These are phyloP conservation scores for Lactarius evosmus DNA, from an alignment of 768 basidiomycete genomes.

Conservation along the genomic window DNA sequence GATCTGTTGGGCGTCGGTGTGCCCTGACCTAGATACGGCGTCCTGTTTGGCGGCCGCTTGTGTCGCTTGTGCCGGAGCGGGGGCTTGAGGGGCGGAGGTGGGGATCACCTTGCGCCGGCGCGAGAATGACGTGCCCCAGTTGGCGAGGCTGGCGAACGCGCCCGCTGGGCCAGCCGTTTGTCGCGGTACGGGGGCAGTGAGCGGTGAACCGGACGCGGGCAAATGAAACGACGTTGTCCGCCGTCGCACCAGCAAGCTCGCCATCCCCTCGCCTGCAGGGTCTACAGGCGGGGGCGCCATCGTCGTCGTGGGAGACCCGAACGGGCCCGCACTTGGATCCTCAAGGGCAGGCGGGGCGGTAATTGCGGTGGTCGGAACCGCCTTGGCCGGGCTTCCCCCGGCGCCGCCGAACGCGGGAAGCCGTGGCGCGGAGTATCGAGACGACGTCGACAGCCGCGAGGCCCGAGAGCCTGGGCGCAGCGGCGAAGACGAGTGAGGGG, in stretches of 20 bases:
- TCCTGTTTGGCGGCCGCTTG: not conserved
- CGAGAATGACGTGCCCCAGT: constrained; percentile 24
- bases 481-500: constrained; percentile 35
- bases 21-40: not conserved
- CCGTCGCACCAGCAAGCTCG: constrained; percentile 43
- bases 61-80: not conserved
- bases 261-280: constrained; percentile 60
- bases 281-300: constrained; percentile 54
- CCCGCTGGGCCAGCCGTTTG: constrained; percentile 26
- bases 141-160: constrained; percentile 36
- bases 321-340: constrained; percentile 5
- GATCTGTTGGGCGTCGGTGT: constrained; percentile 11
- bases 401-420: constrained; percentile 56
- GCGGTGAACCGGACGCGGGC: constrained; percentile 36
- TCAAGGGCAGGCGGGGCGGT: constrained; percentile 38
- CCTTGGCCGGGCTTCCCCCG: constrained; percentile 65
- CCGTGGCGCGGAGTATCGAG: constrained; percentile 62
- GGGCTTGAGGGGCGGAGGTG: not conserved
- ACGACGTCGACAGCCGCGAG: constrained; percentile 65
- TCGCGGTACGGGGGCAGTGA: constrained; percentile 32
- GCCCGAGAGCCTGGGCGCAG: constrained; percentile 71
- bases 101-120: constrained; percentile 21
- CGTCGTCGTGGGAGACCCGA: constrained; percentile 14
- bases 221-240: constrained; percentile 61
- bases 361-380: constrained; percentile 47